Base-by-base conservation (phyloP, 805 yeast genomes). In the Ogataea salicorniae region DNA sequence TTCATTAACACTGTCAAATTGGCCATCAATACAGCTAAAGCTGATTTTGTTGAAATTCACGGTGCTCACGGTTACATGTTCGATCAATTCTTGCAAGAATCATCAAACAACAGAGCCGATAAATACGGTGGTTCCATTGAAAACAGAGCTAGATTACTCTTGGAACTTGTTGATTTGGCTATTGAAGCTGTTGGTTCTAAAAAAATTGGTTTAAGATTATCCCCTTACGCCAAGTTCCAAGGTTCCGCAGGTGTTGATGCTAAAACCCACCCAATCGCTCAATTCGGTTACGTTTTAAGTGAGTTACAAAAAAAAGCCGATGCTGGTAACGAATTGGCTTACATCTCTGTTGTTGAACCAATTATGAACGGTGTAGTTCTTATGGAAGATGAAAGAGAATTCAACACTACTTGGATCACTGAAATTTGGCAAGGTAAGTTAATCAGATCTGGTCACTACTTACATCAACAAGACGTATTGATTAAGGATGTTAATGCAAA, bases 171-270 rank as follows among this genome's bases (percentile, higher is more conserved):
- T 18, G 83, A 79, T 53, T 72, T 74, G 9, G 49, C 78, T 18
- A 64, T 67, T 29, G 76, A 63, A 7, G 78, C 75, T 3, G 62
- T 81, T 47, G 87, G 87, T 43, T 71, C 76, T 20, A 70, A 72
- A 6, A 71, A 66, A 45, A 63, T 73, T 33, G 80, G 74, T 43
- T 55, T 79, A 44, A 69, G 86, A 57, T 56, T 76, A 20, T 73
- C 80, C 14, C 80, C 81, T 22, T 68, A 63, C 56, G 69, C 75
- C 51, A 46, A 53, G 16, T 66, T 63, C 49, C 73, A 75, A 47
- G 71, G 64, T 20, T 59, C 67, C 61, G 60, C 64, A 42, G 78
- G 78, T 42, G 64, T 48, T 9, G 64, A 62, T 29, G 34, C 44
- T 26, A 69, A 60, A 5, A 62, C 66, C 34, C 63, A 62, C 46